Evolutionary conservation across 2,329 filamentous ascomycete species (phyloP), one percentile per base, ranked within the genome.

Genomic region (Coleophoma eucalyptorum): DNA sequence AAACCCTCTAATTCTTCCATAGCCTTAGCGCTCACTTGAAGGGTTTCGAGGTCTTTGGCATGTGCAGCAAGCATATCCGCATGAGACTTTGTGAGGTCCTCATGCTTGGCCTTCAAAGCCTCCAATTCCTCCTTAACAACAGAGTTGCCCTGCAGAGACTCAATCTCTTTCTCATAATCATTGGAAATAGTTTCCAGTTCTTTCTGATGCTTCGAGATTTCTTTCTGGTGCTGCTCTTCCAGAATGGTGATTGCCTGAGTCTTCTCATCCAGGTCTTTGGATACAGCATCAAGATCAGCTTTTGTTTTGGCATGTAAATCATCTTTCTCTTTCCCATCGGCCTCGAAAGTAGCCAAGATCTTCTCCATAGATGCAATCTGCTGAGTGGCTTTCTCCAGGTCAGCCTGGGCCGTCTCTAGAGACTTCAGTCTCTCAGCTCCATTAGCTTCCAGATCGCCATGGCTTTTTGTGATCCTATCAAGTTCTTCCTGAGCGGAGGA

Each of bases 141-240:
- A 13, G 82, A 81, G 55, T 86, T 81, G 19, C 80, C 81, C 50
- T 78, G 76, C 15, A 85, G 75, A 51, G 77, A 78, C 60, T 85
- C 81, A 49, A 86, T 84, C 64, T 86, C 81, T n/a, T 76, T 73
- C 62, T 85, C 78, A 56, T 83, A 84, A 57, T 85, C 81, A 55
- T 79, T 71, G 1, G 80, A 81, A 49, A 86, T 66, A 53, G 75
- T 76, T 64, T 79, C 73, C 57, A 86, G 72, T 61, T 81, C 79
- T 58, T 76, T 72, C 54, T 79, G 75, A 61, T 84, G 78, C 21
- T 77, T 74, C 37, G 16, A n/a, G 5, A 44, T 26, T 59, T 80
- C 77, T 57, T 78, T 74, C 53, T 80, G 74, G 60, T 86, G 79
- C 34, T 78, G 75, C 46, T 72, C 65, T 65, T 81, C 76, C 53